Conservation (phyloP, 2,329 filamentous ascomycete species). For the Talaromyces marneffei region DNA sequence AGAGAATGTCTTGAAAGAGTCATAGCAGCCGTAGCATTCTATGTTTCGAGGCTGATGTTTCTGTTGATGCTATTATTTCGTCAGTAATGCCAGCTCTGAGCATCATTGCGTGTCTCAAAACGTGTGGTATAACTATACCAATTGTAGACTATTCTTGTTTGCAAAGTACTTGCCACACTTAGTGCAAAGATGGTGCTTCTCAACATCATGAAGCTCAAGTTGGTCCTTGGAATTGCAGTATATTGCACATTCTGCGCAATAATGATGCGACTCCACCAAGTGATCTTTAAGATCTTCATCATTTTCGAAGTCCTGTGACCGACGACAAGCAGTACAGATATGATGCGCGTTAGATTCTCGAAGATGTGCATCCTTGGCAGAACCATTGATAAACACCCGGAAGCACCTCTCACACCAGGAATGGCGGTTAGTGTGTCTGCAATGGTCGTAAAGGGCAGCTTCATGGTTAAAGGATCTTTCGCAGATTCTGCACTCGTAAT, state of each 20-base stretch:
- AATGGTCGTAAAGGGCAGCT: slow-evolving; percentile 11
- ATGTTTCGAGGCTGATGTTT: slow-evolving; percentile 15
- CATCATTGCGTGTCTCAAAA: neutral
- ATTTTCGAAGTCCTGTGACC: slow-evolving; percentile 14
- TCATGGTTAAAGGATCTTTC: neutral
- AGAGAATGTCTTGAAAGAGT: slow-evolving; percentile 16
- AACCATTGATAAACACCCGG: slow-evolving; percentile 14
- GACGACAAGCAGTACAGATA: slow-evolving; percentile 14
- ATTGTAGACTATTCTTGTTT: slow-evolving; percentile 15
- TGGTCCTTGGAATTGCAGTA: slow-evolving; percentile 9
- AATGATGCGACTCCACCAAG: slow-evolving; percentile 13
- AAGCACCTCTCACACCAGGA: slow-evolving; percentile 16
- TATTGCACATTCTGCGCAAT: slow-evolving; percentile 10
- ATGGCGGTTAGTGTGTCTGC: slow-evolving; percentile 12
- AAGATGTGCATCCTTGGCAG: slow-evolving; percentile 14
- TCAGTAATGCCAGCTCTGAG: slow-evolving; percentile 1
- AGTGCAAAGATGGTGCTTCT: slow-evolving; percentile 12
- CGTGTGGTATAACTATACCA: slow-evolving; percentile 2
- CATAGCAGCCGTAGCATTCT: slow-evolving; percentile 17
- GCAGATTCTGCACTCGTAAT: neutral
- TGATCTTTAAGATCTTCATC: slow-evolving; percentile 15
- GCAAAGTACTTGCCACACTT: slow-evolving; percentile 13
- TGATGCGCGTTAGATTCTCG: slow-evolving; percentile 14
- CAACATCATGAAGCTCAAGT: slow-evolving; percentile 15
- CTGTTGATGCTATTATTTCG: slow-evolving; percentile 13